phyloP scores from a whole-genome alignment of 2,329 filamentous ascomycete species.

The Aspergillus fructus region DNA sequence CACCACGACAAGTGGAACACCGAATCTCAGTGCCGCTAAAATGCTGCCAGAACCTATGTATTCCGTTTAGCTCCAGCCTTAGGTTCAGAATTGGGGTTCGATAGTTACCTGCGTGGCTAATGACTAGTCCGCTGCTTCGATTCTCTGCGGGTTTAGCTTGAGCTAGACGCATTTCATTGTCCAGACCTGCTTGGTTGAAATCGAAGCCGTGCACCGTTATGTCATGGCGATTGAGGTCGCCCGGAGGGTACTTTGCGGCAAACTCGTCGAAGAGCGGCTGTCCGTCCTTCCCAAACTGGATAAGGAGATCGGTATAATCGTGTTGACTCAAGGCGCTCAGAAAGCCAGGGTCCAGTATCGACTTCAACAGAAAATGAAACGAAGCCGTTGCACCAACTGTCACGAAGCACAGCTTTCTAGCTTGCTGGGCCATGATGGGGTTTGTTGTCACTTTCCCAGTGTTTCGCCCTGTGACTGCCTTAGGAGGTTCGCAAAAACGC shows the following conservation, averaged over 20 bases:
- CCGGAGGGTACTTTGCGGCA: conserved; percentile 24
- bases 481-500: background rate
- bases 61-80: background rate
- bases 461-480: background rate
- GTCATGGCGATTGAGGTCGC: conserved; percentile 30
- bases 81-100: background rate
- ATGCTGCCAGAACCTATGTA: conserved; percentile 82
- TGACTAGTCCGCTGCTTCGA: conserved; percentile 65
- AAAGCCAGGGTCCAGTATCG: conserved; percentile 63
- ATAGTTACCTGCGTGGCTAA: conserved; percentile 78
- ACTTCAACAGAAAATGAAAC: conserved; percentile 70
- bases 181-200: conserved; percentile 63
- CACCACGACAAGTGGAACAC: conserved; percentile 80
- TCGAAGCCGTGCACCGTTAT: conserved; percentile 63
- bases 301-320: conserved; percentile 68
- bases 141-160: conserved; percentile 43
- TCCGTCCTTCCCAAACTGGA: conserved; percentile 78
- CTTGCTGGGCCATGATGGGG: conserved; percentile 2
- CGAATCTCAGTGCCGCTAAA: conserved; percentile 73
- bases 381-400: conserved; percentile 90
- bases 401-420: conserved; percentile 66
- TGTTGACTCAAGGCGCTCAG: conserved; percentile 58
- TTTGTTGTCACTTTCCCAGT: background rate
- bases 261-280: conserved; percentile 52
- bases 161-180: conserved; percentile 56